phyloP scores from a whole-genome alignment of 2,329 filamentous ascomycete species.

The Fusarium sp. region DNA sequence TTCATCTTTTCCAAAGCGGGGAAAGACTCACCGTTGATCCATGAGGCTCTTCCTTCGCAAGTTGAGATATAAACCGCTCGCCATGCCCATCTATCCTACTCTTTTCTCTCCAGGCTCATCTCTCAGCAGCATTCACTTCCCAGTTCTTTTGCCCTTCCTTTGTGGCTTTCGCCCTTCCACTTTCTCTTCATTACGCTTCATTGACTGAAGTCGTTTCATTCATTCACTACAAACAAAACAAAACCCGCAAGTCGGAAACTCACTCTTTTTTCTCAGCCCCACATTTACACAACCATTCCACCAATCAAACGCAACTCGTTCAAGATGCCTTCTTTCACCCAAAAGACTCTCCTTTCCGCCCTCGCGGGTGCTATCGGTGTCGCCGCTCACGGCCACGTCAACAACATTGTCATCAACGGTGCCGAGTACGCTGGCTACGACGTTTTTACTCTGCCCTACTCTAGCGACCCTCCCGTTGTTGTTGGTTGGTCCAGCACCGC shows the following conservation, averaged over 20 bases:
- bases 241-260: constrained; percentile 45
- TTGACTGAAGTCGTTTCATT: constrained; percentile 53
- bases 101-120: constrained; percentile 46
- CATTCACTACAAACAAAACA: constrained; percentile 32
- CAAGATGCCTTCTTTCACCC: constrained; percentile 50
- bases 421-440: constrained; percentile 45
- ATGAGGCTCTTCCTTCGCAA: constrained; percentile 31
- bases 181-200: constrained; percentile 48
- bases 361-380: constrained; percentile 48
- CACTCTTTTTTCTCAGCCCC: constrained; percentile 23
- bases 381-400: constrained; percentile 50
- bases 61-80: constrained; percentile 34
- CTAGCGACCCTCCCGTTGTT: constrained; percentile 39
- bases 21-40: constrained; percentile 25
- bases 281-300: constrained; percentile 12
- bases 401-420: constrained; percentile 48
- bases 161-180: constrained; percentile 44
- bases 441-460: constrained; percentile 39
- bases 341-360: constrained; percentile 46
- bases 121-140: constrained; percentile 47
- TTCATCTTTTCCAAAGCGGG: constrained; percentile 20
- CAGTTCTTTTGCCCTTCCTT: constrained; percentile 43
- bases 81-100: constrained; percentile 1
- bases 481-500: constrained; percentile 60
- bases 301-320: constrained; percentile 20